A percentile compares a stretch with the other conserved stretches of the same genome.
Evolutionary conservation across 805 yeast species (phyloP).

Genomic region (Zygoascus ofunaensis): DNA sequence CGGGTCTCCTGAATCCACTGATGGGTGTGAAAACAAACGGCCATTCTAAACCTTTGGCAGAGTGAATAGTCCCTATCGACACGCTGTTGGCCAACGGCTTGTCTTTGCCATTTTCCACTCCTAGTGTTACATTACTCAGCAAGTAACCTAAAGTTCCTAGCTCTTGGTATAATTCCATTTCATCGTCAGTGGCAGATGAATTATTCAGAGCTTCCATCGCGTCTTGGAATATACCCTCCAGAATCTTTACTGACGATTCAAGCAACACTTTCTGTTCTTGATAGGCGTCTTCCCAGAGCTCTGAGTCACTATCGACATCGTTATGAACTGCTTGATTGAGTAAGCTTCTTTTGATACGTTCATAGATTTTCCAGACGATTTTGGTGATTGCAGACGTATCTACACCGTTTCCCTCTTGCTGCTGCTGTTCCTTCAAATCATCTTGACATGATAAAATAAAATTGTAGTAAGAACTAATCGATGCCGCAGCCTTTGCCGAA

Average conservation of each 20-base stretch:
- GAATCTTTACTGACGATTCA: not conserved
- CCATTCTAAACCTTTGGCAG: conserved; percentile 94
- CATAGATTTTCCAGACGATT: not conserved
- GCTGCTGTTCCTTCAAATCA: not conserved
- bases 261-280: conserved; percentile 4
- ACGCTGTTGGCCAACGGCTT: conserved; percentile 22
- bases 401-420: not conserved
- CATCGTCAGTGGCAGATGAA: conserved; percentile 1
- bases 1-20: not conserved
- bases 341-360: not conserved
- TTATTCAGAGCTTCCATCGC: too few species aligned
- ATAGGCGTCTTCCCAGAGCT: not conserved
- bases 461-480: conserved; percentile 1
- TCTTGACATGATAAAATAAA: conserved; percentile 1
- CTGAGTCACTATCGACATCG: not conserved
- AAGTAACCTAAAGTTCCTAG: conserved; percentile 5
- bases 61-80: conserved; percentile 75
- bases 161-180: not conserved
- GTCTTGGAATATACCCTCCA: not conserved
- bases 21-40: conserved; percentile 73
- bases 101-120: conserved; percentile 7
- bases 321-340: not conserved
- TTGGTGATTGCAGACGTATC: not conserved
- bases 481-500: conserved; percentile 6
- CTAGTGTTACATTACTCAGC: conserved; percentile 16